Percentiles rank a stretch among this genome's conserved stretches.
These are phyloP conservation scores for Zoysia matrella DNA, from an alignment of 202 grass and related monocot species.

Conservation along the genomic window DNA sequence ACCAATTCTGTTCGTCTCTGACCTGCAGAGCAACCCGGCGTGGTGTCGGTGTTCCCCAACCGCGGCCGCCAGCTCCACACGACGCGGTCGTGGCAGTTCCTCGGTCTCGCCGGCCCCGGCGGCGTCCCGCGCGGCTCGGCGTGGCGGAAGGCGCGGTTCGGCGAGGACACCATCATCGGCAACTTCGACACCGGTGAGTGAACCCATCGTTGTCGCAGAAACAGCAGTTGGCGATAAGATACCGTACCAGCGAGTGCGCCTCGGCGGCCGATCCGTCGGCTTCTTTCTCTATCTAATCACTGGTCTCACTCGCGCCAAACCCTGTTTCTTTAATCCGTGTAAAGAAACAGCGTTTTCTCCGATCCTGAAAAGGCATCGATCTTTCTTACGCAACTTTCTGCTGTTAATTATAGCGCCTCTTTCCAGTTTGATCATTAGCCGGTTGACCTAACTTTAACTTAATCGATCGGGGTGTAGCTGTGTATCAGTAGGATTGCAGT, in stretches of 20 bases:
- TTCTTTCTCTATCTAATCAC: neutral
- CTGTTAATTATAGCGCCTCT: neutral
- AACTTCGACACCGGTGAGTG: slow-evolving; percentile 82
- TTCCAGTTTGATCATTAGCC: neutral
- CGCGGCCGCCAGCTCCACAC: slow-evolving; percentile 74
- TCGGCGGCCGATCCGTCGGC: neutral
- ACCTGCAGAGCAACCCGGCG: slow-evolving; percentile 52
- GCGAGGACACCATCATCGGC: slow-evolving; percentile 81
- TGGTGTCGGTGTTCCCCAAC: slow-evolving; percentile 84
- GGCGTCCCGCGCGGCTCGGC: slow-evolving; percentile 35
- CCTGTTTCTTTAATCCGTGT: neutral
- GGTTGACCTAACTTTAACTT: neutral
- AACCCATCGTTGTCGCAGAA: slow-evolving; percentile 12
- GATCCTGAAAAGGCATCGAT: neutral
- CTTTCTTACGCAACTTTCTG: neutral
- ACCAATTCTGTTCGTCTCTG: neutral
- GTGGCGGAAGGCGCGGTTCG: slow-evolving; percentile 79
- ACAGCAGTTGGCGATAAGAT: slow-evolving; percentile 16
- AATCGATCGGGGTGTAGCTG: neutral
- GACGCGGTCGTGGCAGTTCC: slow-evolving; percentile 89
- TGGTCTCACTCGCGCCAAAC: neutral
- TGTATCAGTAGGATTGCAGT: no score
- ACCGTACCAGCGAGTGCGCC: neutral
- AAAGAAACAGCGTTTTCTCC: neutral
- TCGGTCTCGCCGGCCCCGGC: slow-evolving; percentile 59